These are phyloP conservation scores for Daldinia sp. DNA, from an alignment of 2,329 filamentous ascomycete genomes.

Conservation along the genomic window DNA sequence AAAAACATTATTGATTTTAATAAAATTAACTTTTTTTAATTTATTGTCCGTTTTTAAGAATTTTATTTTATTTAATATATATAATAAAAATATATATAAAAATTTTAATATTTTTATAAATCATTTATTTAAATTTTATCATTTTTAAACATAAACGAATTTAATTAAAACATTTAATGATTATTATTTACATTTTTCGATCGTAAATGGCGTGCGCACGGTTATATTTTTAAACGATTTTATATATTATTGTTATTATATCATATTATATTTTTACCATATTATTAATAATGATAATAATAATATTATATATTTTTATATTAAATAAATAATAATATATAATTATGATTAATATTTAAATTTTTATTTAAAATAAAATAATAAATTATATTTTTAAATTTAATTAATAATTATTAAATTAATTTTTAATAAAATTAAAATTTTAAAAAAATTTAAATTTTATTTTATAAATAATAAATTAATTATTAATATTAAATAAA, in stretches of 20 bases:
- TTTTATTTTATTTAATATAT: constrained; percentile 7
- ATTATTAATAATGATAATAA: not conserved
- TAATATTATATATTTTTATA: constrained; percentile 2
- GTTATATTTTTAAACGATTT: not conserved
- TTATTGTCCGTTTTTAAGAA: not conserved
- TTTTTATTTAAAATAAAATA: not conserved
- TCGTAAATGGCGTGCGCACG: not conserved
- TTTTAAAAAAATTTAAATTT: not conserved
- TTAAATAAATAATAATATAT: not conserved
- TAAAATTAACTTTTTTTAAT: constrained; percentile 5
- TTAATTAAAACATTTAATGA: constrained; percentile 3
- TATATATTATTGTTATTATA: constrained; percentile 7
- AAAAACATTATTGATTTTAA: not conserved
- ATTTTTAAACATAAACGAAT: constrained; percentile 12
- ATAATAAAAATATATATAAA: constrained; percentile 11
- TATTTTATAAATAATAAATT: not conserved
- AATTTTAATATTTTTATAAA: not conserved
- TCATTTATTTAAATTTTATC: not conserved
- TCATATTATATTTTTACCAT: not conserved
- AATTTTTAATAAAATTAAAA: constrained; percentile 3
- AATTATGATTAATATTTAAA: not conserved
- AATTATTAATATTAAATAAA: not conserved
- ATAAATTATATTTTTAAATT: not conserved
- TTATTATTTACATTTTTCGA: not conserved
- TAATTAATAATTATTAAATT: not conserved